Evolutionary conservation across 2,329 filamentous ascomycete species (phyloP).

Genomic region (Xylariaceae sp.): DNA sequence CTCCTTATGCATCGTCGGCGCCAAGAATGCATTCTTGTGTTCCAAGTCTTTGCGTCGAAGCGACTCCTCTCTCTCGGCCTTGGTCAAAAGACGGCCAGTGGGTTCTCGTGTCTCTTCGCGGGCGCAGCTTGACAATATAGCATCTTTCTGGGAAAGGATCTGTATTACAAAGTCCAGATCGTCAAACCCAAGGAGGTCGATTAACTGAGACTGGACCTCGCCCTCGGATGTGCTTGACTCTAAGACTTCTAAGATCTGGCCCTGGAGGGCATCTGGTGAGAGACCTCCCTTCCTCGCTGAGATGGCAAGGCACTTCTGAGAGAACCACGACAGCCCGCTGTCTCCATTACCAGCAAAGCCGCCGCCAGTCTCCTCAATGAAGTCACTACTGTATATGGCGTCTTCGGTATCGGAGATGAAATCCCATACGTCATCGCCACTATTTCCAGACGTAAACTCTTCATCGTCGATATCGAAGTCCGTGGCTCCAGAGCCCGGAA

Average conservation of each 20-base stretch:
- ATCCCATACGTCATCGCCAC: slow-evolving; percentile 85
- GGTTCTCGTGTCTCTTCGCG: slow-evolving; percentile 32
- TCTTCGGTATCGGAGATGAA: slow-evolving; percentile 73
- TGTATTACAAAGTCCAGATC: slow-evolving; percentile 91
- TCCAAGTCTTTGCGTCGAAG: slow-evolving; percentile 70
- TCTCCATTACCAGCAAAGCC: slow-evolving; percentile 25
- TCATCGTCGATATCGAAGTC: slow-evolving; percentile 61
- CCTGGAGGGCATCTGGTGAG: slow-evolving; percentile 62
- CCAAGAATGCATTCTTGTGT: slow-evolving; percentile 73
- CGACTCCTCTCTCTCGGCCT: slow-evolving; percentile 70
- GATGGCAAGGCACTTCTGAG: slow-evolving; percentile 60
- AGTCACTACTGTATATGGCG: slow-evolving; percentile 59
- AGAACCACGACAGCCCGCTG: slow-evolving; percentile 66
- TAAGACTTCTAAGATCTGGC: slow-evolving; percentile 72
- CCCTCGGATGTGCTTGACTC: slow-evolving; percentile 65
- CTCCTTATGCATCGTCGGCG: slow-evolving; percentile 64
- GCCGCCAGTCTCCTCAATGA: slow-evolving; percentile 43
- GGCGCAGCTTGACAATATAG: slow-evolving; percentile 51
- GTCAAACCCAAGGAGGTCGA: slow-evolving; percentile 87
- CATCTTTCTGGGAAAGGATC: slow-evolving; percentile 69
- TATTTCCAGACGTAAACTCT: slow-evolving; percentile 51
- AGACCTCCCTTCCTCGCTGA: slow-evolving; percentile 61
- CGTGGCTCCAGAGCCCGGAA: slow-evolving; percentile 42
- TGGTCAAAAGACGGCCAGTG: slow-evolving; percentile 59
- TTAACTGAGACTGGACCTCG: slow-evolving; percentile 84